Conservation (phyloP, 208 protist genomes). For the Leishmania braziliensis region DNA sequence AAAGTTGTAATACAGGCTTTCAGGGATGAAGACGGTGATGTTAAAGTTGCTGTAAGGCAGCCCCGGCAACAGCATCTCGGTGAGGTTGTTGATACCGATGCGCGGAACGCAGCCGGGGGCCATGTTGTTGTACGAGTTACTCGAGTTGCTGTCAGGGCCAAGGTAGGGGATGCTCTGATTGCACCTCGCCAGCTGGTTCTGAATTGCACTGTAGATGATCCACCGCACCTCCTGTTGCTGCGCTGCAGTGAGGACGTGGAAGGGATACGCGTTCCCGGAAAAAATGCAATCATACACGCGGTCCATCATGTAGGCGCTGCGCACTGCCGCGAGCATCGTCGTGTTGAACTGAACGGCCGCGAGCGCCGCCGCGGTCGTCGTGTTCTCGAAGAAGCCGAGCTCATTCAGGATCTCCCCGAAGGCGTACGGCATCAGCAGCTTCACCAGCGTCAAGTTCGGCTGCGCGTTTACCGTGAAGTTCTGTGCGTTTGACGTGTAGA, state of each 20-base stretch:
- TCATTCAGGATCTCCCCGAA: constrained; percentile 34
- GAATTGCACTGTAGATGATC: constrained; percentile 34
- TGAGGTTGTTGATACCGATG: constrained; percentile 59
- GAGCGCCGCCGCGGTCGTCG: constrained; percentile 38
- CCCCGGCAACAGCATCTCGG: constrained; percentile 15
- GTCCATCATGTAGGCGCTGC: constrained; percentile 17
- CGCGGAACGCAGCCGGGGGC: constrained; percentile 25
- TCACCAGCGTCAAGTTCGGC: constrained; percentile 56
- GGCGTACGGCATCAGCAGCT: constrained; percentile 68
- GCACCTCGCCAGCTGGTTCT: constrained; percentile 32
- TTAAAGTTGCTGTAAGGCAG: constrained; percentile 24
- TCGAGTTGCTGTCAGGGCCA: constrained; percentile 5
- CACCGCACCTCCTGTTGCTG: constrained; percentile 48
- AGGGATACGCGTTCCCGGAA: constrained; percentile 26
- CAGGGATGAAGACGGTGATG: constrained; percentile 52
- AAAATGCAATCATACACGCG: constrained; percentile 33
- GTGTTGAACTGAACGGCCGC: constrained; percentile 19
- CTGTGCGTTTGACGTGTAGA: constrained; percentile 50
- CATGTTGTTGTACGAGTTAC: neutral
- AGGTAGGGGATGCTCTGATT: neutral
- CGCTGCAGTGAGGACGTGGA: constrained; percentile 26
- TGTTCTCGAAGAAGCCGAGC: constrained; percentile 27
- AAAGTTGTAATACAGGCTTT: constrained; percentile 38
- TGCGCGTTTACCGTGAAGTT: constrained; percentile 23
- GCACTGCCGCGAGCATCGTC: constrained; percentile 19